Evolutionary conservation across 148 eudicot species (phyloP).

Genomic region (Silene uniflora): DNA sequence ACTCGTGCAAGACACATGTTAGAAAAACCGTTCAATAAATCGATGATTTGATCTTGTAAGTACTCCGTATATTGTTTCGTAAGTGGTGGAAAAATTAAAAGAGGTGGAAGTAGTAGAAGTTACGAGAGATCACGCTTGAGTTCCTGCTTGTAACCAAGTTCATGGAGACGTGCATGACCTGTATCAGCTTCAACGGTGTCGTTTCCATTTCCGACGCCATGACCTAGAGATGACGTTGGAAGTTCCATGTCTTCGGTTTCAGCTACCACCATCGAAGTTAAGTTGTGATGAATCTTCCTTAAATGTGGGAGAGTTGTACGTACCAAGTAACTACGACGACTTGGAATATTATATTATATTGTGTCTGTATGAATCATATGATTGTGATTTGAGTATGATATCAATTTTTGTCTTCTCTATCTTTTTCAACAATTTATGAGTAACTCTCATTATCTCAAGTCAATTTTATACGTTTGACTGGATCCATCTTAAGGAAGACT

Average conservation of each 20-base stretch:
- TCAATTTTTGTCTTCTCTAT: background rate
- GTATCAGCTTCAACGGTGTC: slow-evolving; percentile 28
- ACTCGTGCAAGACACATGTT: background rate
- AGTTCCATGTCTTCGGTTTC: slow-evolving; percentile 20
- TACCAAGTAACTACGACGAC: background rate
- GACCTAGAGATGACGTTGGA: slow-evolving; percentile 26
- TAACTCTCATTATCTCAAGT: no score
- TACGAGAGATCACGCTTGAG: slow-evolving; percentile 94
- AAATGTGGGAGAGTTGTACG: background rate
- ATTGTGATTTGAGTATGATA: background rate
- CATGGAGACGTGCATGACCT: slow-evolving; percentile 53
- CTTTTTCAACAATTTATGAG: background rate
- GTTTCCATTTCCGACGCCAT: background rate
- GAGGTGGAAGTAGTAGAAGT: background rate
- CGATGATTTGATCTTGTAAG: no score
- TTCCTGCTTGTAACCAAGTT: slow-evolving; percentile 83
- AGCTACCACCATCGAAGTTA: background rate
- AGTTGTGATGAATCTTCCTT: background rate
- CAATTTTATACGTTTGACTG: no score
- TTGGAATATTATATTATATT: background rate
- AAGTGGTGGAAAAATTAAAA: background rate
- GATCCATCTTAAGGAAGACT: no score
- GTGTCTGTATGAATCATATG: no score
- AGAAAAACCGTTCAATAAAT: background rate
- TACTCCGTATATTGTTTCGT: no score